These are phyloP conservation scores for Bolboschoenoplectus hybrid DNA, from an alignment of 202 grass and related monocot species.

Conservation along the genomic window DNA sequence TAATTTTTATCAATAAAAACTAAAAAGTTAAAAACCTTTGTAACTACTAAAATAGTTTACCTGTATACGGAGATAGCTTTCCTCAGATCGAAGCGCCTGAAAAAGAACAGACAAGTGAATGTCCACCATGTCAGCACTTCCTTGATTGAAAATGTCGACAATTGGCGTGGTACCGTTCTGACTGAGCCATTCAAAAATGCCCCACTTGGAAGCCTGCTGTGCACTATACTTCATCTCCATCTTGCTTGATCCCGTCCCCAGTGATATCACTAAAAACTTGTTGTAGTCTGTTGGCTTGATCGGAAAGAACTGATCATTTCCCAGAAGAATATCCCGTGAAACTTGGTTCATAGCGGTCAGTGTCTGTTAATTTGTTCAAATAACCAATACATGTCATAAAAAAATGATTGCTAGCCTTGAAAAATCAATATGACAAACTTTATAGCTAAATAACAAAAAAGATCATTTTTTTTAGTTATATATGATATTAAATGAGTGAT, in stretches of 20 bases:
- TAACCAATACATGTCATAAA: not conserved
- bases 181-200: conserved; percentile 65
- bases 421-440: not conserved
- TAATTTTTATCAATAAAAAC: no score
- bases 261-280: conserved; percentile 66
- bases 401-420: not conserved
- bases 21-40: not conserved
- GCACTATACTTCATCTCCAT: conserved; percentile 39
- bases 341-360: conserved; percentile 63
- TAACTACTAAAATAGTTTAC: conserved; percentile 19
- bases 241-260: conserved; percentile 58
- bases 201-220: conserved; percentile 54
- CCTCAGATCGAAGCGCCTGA: conserved; percentile 44
- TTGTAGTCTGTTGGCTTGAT: conserved; percentile 52
- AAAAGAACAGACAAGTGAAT: conserved; percentile 77
- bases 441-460: not conserved
- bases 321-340: conserved; percentile 50
- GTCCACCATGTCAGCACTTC: conserved; percentile 75
- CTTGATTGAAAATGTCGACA: conserved; percentile 62
- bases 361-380: conserved; percentile 43
- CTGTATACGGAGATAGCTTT: conserved; percentile 72
- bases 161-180: conserved; percentile 44
- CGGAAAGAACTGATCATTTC: conserved; percentile 46
- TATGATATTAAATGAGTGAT: not conserved
- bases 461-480: not conserved